Evolutionary conservation across 1,139 yeast species (phyloP), one percentile per base, ranked within the genome.

Genomic region (Zygoascus hellenicus): DNA sequence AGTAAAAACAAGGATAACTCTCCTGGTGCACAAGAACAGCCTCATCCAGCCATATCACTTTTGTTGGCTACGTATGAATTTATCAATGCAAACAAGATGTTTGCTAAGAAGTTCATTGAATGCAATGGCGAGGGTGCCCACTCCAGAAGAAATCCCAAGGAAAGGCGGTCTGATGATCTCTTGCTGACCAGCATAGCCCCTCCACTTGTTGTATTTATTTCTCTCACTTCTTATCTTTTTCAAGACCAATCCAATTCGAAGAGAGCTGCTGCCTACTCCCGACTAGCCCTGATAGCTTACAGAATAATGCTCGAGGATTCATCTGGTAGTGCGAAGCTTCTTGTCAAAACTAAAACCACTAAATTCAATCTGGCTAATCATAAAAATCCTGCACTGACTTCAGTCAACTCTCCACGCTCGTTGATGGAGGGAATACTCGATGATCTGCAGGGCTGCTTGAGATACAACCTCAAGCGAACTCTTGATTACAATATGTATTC

Each of bases 1-100:
- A 17, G 14, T n/a, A 30, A 30, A 3, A 17, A 10, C 5, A 10
- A 40, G 5, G 9, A 30, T 15, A n/a, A 29, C 3, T 16, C 42
- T 1, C 7, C 50, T 1, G 26, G 22, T 9, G 4, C 6, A 5
- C n/a, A 17, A 5, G 42, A 38, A 9, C 48, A 9, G 48, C 64
- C 65, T 2, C 55, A 58, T 42, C 57, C 55, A 5, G 53, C 60
- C 2, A 52, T 60, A 13, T 59, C 61, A 6, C 48, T 61, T 5
- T 38, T 67, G 9, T 52, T 69, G 13, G 66, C 70, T 1, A 55
- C 63, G n/a, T 64, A 66, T 48, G 69, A 67, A 48, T 69, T 69
- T 48, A 53, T 62, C 13, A 58, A 58, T 32, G 64, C 62, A 16
- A 70, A 69, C 52, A 61, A 62, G 34, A 58, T 63, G 28, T 69